Evolutionary conservation across 2,329 filamentous ascomycete genomes (phyloP).

Genomic region (Fusarium keratoplasticum): DNA sequence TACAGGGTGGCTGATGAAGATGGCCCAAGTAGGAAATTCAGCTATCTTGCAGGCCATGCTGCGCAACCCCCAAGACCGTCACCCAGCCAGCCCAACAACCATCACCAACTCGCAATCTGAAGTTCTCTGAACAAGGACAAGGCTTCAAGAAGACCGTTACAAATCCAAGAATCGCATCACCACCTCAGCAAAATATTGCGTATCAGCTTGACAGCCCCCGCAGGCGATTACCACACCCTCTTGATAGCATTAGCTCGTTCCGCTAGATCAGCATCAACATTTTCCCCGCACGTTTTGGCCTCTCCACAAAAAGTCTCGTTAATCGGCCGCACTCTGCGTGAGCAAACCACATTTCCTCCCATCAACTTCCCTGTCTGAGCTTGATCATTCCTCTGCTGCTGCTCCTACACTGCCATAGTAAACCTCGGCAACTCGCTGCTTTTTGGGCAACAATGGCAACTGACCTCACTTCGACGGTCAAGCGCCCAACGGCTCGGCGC

Average conservation of each 20-base stretch:
- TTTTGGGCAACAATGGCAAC: conserved; percentile 24
- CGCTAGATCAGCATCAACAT: background rate
- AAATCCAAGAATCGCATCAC: background rate
- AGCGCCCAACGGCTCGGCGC: conserved; percentile 32
- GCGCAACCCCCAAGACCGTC: background rate
- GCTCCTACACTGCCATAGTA: background rate
- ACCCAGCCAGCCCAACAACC: background rate
- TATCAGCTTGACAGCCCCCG: background rate
- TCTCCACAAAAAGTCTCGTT: background rate
- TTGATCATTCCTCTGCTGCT: background rate
- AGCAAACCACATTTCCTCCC: background rate
- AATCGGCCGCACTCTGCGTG: background rate
- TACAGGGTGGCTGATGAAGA: background rate
- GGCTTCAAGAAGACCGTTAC: background rate
- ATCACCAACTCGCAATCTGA: background rate
- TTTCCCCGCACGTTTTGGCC: background rate
- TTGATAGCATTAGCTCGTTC: background rate
- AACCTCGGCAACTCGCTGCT: background rate
- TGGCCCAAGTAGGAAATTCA: background rate
- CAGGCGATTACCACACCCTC: background rate
- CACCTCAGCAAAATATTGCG: background rate
- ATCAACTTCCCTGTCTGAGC: background rate
- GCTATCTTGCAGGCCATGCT: background rate
- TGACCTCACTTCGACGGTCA: background rate
- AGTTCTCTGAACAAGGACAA: background rate